These are phyloP conservation scores for Apiotrichum montevideense DNA, from an alignment of 1,284 basidiomycete species.

Conservation along the genomic window DNA sequence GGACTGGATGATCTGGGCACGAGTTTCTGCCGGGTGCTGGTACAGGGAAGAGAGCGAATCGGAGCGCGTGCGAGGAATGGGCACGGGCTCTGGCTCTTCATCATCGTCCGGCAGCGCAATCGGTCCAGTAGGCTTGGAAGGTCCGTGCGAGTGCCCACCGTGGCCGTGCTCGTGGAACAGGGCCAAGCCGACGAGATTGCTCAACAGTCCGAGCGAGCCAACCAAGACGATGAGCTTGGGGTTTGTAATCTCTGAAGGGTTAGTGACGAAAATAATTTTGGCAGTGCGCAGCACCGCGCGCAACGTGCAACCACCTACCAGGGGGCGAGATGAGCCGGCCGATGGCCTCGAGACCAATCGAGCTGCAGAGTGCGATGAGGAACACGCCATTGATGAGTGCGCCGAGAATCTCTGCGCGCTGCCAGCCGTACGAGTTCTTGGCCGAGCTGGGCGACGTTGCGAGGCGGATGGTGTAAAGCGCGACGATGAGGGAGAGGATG, in stretches of 20 bases:
- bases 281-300: background rate
- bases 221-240: constrained; percentile 85
- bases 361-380: constrained; percentile 89
- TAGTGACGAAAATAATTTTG: background rate
- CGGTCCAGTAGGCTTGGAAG: background rate
- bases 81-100: constrained; percentile 14
- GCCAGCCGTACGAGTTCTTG: constrained; percentile 60
- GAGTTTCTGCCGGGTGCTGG: constrained; percentile 75
- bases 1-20: constrained; percentile 78
- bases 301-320: constrained; percentile 51
- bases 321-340: constrained; percentile 80
- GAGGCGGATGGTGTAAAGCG: constrained; percentile 93
- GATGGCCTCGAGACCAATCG: constrained; percentile 88
- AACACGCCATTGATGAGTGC: constrained; percentile 96
- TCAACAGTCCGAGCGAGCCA: constrained; percentile 79
- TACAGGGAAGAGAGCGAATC: constrained; percentile 46
- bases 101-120: constrained; percentile 23
- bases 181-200: constrained; percentile 88
- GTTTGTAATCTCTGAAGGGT: constrained; percentile 70
- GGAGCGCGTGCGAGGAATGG: constrained; percentile 24
- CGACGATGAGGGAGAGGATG: constrained; percentile 90
- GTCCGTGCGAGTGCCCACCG: constrained; percentile 24
- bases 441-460: constrained; percentile 39
- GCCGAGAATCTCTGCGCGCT: constrained; percentile 95
- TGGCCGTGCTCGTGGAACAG: constrained; percentile 86